Base-by-base conservation (phyloP, 129 eudicot genomes). In the Rutidosis leptorrhynchoides region DNA sequence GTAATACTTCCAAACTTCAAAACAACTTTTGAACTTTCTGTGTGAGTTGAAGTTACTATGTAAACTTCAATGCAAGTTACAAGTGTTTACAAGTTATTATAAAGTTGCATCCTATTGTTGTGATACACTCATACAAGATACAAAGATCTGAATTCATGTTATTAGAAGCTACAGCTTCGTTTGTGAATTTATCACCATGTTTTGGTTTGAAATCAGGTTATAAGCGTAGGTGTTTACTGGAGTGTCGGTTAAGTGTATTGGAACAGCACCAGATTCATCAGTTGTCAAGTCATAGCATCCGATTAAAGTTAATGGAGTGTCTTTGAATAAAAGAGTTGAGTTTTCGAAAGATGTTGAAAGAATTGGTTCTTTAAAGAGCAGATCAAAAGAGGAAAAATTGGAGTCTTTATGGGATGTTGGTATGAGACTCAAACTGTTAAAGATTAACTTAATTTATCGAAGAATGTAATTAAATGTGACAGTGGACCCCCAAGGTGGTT, bases 401-500 rank as follows among this genome's bases (percentile, higher is more conserved):
- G 90, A 86, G 62, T 70, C 85, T 65, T 76, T 86, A 58, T 94
- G 96, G 96, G 97, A 94, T 79, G 99, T 89, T 77, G 99, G 17
- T 89, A 74, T 84, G 99, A 94, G 26, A 76, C 78, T 60, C 75
- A 69, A 45, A 89, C 74, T 69, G 95, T 94, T 73, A 86, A 89
- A 70, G 97, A 94, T 74, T 94, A 89, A 68, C 78, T 89, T 78
- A 95, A 94, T 73, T 65, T 67, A 43, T 81, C 88, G 0, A 60
- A 69, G 10, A 93, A 94, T 17, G 48, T 94, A 0, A 81, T 84
- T 29, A 89, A 81, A 67, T 82, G 95, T 4, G 95, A 89, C 35
- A 97, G 95, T 40, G 99, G 99, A 40, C 93, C 97, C 2, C 86
- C 93, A 0, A 70, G 99, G 75, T 94, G 99, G 99, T 84, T 94